phyloP scores from a whole-genome alignment of 108 stramenopile genomes.

The Parietichytrium sp. region DNA sequence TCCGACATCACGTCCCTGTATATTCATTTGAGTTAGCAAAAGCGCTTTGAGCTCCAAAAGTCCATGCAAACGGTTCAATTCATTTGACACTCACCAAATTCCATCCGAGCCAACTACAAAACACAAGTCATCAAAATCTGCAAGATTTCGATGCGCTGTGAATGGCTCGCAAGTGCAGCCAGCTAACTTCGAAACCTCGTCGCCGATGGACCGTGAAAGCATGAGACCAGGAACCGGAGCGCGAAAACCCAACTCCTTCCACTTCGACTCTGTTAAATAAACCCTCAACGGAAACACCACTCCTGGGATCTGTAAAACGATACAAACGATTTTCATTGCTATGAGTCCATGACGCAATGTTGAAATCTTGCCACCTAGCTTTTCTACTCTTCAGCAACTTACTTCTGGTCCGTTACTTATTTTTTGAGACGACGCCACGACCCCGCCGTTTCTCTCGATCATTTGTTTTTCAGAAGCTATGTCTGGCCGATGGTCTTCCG shows the following conservation, averaged over 20 bases:
- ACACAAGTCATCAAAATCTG: not conserved
- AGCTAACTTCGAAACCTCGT: not conserved
- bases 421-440: too few relatives aligned
- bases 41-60: not conserved
- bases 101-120: slow-evolving; percentile 17
- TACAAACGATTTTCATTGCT: too few relatives aligned
- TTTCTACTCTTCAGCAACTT: too few relatives aligned
- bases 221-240: not conserved
- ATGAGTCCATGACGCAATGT: too few relatives aligned
- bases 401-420: too few relatives aligned
- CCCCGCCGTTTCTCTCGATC: not conserved
- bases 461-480: not conserved
- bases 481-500: not conserved
- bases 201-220: not conserved
- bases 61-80: not conserved
- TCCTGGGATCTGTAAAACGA: too few relatives aligned
- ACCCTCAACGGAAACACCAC: not conserved
- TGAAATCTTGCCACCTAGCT: too few relatives aligned
- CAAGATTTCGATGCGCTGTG: not conserved
- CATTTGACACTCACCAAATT: not conserved
- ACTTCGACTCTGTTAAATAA: not conserved
- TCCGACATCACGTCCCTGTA: not conserved
- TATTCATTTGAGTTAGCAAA: not conserved
- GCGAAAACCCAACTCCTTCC: not conserved
- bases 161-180: slow-evolving; percentile 6